These are phyloP conservation scores for Apophysomyces sp. DNA, from an alignment of 371 early-diverging fungal species.

Conservation along the genomic window DNA sequence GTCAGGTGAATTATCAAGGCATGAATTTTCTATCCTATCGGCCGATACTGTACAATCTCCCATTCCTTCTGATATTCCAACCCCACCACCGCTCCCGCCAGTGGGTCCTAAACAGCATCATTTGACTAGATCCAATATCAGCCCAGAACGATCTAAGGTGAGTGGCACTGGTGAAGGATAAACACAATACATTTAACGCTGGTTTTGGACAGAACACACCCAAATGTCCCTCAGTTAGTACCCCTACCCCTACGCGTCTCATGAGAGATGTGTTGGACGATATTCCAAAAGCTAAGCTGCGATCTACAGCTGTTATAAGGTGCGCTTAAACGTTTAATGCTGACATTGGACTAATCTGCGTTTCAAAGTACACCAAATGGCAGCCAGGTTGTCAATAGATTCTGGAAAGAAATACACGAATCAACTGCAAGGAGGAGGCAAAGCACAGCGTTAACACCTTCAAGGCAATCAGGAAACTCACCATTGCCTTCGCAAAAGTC, in stretches of 20 bases:
- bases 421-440: neutral
- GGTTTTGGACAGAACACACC: neutral
- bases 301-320: conserved; percentile 7
- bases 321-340: neutral
- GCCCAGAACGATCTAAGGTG: neutral
- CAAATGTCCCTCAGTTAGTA: neutral
- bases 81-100: neutral
- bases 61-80: neutral
- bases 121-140: neutral
- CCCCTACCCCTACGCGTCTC: neutral
- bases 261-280: conserved; percentile 11
- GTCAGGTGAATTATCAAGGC: neutral
- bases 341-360: neutral
- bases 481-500: neutral
- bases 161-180: neutral
- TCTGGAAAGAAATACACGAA: conserved; percentile 18
- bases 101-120: neutral
- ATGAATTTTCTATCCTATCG: neutral
- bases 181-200: too few species aligned
- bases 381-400: conserved; percentile 3
- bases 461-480: neutral
- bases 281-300: conserved; percentile 8
- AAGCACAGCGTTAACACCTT: neutral
- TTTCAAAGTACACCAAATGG: conserved; percentile 11
- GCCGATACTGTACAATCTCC: neutral